A percentile compares a stretch with the other conserved stretches of the same genome.
Evolutionary conservation across 2,329 filamentous ascomycete species (phyloP).

Genomic region (Tolypocladium guangdongense): DNA sequence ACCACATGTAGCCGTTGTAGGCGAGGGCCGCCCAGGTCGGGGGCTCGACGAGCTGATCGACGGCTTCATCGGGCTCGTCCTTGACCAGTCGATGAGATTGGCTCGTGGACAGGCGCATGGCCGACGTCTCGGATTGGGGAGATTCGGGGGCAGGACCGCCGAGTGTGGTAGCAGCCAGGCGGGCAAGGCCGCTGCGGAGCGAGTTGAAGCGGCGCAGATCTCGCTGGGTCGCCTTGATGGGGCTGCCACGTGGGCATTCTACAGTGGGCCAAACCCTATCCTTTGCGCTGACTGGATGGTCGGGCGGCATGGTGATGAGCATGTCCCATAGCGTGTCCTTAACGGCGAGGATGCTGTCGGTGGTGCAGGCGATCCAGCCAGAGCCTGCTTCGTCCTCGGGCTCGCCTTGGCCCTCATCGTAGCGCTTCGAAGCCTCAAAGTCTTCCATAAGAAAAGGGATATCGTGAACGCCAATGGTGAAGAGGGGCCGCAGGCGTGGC

Average conservation of each 20-base stretch:
- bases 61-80: conserved; percentile 34
- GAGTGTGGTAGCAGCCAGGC: conserved; percentile 22
- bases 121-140: conserved; percentile 14
- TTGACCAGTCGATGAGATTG: conserved; percentile 15
- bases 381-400: conserved; percentile 37
- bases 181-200: conserved; percentile 52
- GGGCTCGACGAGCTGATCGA: conserved; percentile 50
- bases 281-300: conserved; percentile 44
- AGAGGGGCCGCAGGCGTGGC: conserved; percentile 69
- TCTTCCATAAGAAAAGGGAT: conserved; percentile 66
- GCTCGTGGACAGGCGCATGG: conserved; percentile 14
- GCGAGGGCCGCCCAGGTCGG: conserved; percentile 62
- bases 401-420: conserved; percentile 22
- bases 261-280: conserved; percentile 67
- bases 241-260: conserved; percentile 50
- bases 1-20: conserved; percentile 81
- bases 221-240: conserved; percentile 77
- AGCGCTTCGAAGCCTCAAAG: conserved; percentile 34
- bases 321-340: conserved; percentile 86
- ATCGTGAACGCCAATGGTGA: conserved; percentile 87
- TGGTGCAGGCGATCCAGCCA: conserved; percentile 92
- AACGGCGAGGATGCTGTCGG: conserved; percentile 80
- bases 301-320: conserved; percentile 68
- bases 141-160: conserved; percentile 16
- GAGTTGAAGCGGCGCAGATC: conserved; percentile 72